Evolutionary conservation across 805 yeast genomes (phyloP), one percentile per base, ranked within the genome.

Genomic region (Clavispora vitiphila): DNA sequence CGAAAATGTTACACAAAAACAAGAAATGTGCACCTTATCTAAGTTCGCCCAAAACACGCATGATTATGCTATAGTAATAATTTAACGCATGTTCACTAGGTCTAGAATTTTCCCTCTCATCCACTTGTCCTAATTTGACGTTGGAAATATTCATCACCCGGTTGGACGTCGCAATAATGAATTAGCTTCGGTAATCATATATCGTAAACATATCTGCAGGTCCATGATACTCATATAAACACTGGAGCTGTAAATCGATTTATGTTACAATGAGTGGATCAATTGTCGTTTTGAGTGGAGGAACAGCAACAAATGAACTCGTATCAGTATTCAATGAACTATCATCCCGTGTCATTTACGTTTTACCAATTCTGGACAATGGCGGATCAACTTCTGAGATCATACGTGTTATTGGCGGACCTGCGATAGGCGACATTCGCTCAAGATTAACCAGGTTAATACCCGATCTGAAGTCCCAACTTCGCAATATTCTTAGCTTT

Each of bases 311-410:
- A 2, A 90, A 90, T 59, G 80, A 81, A 8, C 64, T 90, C 5
- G 81, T 86, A 0, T 67, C 78, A 2, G 62, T 81, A 9, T 81
- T 86, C 49, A 67, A 72, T 29, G 41, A 60, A 2, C 50, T 80
- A 2, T 58, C 78, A 0, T 45, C 60, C n/a, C 56, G 66, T 8
- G 64, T 85, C 4, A 65, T 83, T 2, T 89, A 84, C 51, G 73
- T 89, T 4, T 63, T 90, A 26, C 98, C 98, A 0, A 78, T 90
- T 12, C 80, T 86, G 37, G 98, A 90, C 60, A 90, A 90, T 57
- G 98, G 98, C 14, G 97, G 97, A 0, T 89, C 96, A 2, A 87
- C 96, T 0, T 83, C 95, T 21, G 97, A 90, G 61, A 76, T 90
- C 19, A 71, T 89, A 5, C 65, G 96, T 11, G 86, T 88, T 1